phyloP scores from a whole-genome alignment of 1,284 basidiomycete species.

The Marasmius fiardii region DNA sequence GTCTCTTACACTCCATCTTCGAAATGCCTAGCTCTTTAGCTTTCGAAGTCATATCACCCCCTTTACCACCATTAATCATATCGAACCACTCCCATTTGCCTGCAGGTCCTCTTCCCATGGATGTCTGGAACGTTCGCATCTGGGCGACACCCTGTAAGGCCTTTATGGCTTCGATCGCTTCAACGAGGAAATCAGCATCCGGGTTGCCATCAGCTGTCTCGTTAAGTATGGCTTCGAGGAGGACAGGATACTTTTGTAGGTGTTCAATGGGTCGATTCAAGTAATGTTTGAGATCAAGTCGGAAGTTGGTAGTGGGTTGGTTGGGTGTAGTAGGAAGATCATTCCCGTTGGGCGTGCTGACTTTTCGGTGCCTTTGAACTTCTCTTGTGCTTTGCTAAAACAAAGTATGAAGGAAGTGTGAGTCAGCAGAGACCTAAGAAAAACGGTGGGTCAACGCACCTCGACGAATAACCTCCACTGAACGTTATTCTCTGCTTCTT shows the following conservation, averaged over 20 bases:
- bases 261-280: slow-evolving; percentile 86
- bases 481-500: slow-evolving; percentile 80
- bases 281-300: slow-evolving; percentile 87
- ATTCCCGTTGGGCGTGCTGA: background rate
- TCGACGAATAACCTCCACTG: slow-evolving; percentile 66
- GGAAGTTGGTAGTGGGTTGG: slow-evolving; percentile 39
- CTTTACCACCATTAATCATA: slow-evolving; percentile 64
- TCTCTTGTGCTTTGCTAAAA: slow-evolving; percentile 56
- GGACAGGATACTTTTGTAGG: slow-evolving; percentile 85
- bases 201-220: slow-evolving; percentile 77
- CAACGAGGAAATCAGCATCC: slow-evolving; percentile 74
- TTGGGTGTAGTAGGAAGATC: background rate
- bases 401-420: slow-evolving; percentile 6
- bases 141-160: slow-evolving; percentile 76
- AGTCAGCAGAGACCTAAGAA: slow-evolving; percentile 3
- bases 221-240: slow-evolving; percentile 83
- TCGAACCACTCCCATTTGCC: slow-evolving; percentile 87
- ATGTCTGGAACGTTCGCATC: slow-evolving; percentile 82
- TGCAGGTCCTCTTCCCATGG: slow-evolving; percentile 75
- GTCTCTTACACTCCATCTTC: slow-evolving; percentile 80
- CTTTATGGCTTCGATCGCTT: slow-evolving; percentile 76
- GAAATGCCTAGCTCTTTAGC: slow-evolving; percentile 22
- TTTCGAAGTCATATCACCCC: slow-evolving; percentile 33
- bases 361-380: slow-evolving; percentile 34
- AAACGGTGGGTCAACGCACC: background rate